phyloP scores from a whole-genome alignment of 805 yeast species.

The Yarrowia sp. region DNA sequence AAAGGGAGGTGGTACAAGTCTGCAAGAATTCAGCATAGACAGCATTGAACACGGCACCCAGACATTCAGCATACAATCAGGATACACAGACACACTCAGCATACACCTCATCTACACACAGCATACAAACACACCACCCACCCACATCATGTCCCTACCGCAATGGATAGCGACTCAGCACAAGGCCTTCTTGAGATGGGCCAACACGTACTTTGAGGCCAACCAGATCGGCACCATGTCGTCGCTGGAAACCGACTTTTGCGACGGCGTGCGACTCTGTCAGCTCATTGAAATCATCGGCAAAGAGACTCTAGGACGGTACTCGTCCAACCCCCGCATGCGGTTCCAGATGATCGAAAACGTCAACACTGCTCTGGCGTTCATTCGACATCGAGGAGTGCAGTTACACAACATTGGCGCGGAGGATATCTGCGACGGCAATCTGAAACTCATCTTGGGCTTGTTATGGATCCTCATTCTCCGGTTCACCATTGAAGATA shows the following conservation, averaged over 20 bases:
- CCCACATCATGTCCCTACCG: conserved; percentile 35
- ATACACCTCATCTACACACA: background rate
- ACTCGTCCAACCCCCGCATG: conserved; percentile 37
- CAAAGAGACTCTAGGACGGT: conserved; percentile 40
- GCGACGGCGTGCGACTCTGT: conserved; percentile 41
- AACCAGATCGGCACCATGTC: conserved; percentile 34
- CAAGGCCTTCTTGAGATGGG: conserved; percentile 43
- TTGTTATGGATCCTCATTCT: conserved; percentile 66
- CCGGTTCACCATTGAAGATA: conserved; percentile 42
- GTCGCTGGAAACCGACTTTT: conserved; percentile 37
- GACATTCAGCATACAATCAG: background rate
- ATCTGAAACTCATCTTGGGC: conserved; percentile 87
- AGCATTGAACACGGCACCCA: too few species aligned
- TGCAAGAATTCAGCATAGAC: too few species aligned
- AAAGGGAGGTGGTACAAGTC: too few species aligned
- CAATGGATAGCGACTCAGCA: conserved; percentile 44
- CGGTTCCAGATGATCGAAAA: conserved; percentile 44
- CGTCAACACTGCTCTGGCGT: conserved; percentile 41
- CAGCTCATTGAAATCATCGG: conserved; percentile 42
- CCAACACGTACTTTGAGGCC: conserved; percentile 40
- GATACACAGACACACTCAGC: background rate
- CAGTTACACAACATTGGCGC: conserved; percentile 47
- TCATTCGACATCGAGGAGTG: conserved; percentile 41
- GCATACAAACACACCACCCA: background rate
- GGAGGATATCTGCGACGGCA: conserved; percentile 92